Conservation (phyloP, 495 filamentous ascomycete species). For the Penicillium lividum region DNA sequence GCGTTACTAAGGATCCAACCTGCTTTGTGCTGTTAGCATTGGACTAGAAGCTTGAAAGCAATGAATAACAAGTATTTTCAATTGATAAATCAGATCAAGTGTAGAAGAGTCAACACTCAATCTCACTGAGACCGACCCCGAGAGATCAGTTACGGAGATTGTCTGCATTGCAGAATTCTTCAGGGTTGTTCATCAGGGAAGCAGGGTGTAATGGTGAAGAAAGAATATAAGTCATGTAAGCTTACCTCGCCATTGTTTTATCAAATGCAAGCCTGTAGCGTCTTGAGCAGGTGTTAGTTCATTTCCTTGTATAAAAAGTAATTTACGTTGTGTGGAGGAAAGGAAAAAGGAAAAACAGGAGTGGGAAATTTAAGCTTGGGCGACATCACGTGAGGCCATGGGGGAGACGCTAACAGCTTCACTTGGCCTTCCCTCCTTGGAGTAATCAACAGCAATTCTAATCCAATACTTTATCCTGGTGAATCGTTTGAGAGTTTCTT, state of each 20-base stretch:
- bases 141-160: constrained; percentile 39
- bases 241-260: constrained; percentile 10
- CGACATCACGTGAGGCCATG: not conserved
- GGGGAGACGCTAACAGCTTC: constrained; percentile 2
- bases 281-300: not conserved
- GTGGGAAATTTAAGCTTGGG: not conserved
- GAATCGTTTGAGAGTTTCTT: not conserved
- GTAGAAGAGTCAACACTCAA: constrained; percentile 56
- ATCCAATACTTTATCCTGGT: not conserved
- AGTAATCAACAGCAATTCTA: not conserved
- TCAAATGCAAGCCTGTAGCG: not conserved
- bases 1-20: constrained; percentile 29
- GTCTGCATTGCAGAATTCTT: constrained; percentile 63
- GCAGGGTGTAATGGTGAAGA: constrained; percentile 8
- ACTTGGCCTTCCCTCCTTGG: not conserved
- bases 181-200: constrained; percentile 43
- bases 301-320: not conserved
- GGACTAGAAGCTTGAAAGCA: constrained; percentile 1
- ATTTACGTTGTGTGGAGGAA: not conserved
- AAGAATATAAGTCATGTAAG: not conserved
- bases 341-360: not conserved
- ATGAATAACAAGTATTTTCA: not conserved
- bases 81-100: constrained; percentile 53
- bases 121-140: constrained; percentile 34
- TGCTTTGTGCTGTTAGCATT: constrained; percentile 10